phyloP scores from a whole-genome alignment of 2,329 filamentous ascomycete genomes.

The Fusarium agapanthi region DNA sequence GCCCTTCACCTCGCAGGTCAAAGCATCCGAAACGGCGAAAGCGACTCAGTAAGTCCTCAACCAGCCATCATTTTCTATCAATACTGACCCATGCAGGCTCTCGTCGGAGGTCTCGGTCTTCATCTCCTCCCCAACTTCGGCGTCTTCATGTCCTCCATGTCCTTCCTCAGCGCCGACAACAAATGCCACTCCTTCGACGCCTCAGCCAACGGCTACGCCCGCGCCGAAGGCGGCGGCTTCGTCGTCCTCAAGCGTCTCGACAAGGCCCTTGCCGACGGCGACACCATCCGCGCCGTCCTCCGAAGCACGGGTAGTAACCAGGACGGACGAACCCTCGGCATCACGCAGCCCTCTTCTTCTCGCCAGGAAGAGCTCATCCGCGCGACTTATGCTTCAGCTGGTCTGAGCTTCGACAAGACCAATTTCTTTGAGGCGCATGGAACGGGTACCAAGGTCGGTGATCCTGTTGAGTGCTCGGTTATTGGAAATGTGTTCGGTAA shows the following conservation, averaged over 20 bases:
- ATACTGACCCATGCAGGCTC: not conserved
- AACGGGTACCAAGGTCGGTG: slow-evolving; percentile 54
- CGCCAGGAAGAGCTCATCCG: not conserved
- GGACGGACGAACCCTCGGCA: not conserved
- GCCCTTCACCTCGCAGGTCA: slow-evolving; percentile 6
- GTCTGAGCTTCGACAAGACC: not conserved
- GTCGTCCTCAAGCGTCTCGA: not conserved
- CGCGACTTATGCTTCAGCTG: not conserved
- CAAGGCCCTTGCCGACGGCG: not conserved
- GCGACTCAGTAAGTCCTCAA: not conserved
- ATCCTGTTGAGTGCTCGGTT: not conserved
- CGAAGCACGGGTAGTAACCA: slow-evolving; percentile 4
- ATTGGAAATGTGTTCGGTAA: not conserved
- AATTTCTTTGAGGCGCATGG: slow-evolving; percentile 46
- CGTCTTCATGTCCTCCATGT: not conserved
- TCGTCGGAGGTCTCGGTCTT: not conserved
- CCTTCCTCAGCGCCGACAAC: not conserved
- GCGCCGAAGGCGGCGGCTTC: slow-evolving; percentile 10
- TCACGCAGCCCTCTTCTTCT: not conserved
- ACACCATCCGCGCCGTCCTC: slow-evolving; percentile 8
- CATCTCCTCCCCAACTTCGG: not conserved
- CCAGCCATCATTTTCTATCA: too few species aligned
- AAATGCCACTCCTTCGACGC: slow-evolving; percentile 5
- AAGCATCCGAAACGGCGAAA: not conserved
- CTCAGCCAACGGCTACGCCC: slow-evolving; percentile 13